Evolutionary conservation across 805 yeast species (phyloP), one percentile per base, ranked within the genome.

Genomic region (Yarrowia keelungensis): DNA sequence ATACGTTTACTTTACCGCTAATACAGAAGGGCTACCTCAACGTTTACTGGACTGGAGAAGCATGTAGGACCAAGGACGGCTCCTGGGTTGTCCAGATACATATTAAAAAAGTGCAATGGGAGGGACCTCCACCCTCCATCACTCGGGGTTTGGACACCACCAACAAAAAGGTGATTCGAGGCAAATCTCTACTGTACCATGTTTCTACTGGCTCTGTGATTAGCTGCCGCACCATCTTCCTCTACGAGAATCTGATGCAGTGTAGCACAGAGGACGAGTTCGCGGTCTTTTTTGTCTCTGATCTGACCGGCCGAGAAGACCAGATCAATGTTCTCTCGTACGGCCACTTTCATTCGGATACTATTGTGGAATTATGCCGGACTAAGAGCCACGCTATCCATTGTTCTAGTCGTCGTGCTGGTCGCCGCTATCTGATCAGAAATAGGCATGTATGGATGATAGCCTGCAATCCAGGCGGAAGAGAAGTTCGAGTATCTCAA

Each of bases 311-410:
- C 7, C 47, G 47, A 22, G 47, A 56, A 41, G 62, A 56, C 19
- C 46, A 47, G 5, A 8, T 56, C 8, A 56, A 56, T 10, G 62
- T 41, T 35, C 38, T 56, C n/a, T 56, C 42, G 5, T 56, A 56
- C 47, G 62, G 47, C 12, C 47, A 56, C 26, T 56, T 56, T 15
- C 26, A 26, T 14, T 41, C 47, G 10, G 39, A 47, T 0, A 56
- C 26, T 8, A 42, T 56, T 0, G 39, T 42, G 26, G 42, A 56
- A 22, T 39, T 56, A 8, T 56, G 62, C 39, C 47, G 42, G 42
- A 56, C 62, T 1, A 42, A 56, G 47, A 56, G 62, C 62, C 62
- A 56, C 22, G 62, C 62, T 19, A 56, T 56, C 39, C 47, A 56
- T 16, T 41, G 47, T 14, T 39, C 47, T 19, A 56, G 62, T 26